A percentile compares a stretch with the other conserved stretches of the same genome.
These are phyloP conservation scores for Cutaneotrichosporon arboriforme DNA, from an alignment of 1,284 basidiomycete species.

Conservation along the genomic window DNA sequence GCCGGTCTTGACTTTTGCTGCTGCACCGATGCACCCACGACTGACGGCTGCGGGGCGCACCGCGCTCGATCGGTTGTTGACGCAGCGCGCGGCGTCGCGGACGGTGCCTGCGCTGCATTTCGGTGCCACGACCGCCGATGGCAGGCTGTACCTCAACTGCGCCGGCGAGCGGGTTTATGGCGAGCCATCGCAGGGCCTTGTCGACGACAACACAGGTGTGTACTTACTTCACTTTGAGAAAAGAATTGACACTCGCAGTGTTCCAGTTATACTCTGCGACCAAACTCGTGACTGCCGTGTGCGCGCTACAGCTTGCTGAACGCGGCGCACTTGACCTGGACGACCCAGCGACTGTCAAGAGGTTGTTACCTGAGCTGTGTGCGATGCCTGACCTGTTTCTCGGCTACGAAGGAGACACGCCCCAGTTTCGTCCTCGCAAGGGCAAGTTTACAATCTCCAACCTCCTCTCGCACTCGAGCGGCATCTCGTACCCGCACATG, in stretches of 20 bases:
- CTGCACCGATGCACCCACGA: constrained; percentile 3
- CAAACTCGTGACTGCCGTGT: constrained; percentile 28
- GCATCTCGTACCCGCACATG: constrained; percentile 12
- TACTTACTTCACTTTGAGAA: neutral
- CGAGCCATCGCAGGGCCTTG: constrained; percentile 19
- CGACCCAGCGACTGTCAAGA: constrained; percentile 19
- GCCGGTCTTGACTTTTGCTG: too few species aligned
- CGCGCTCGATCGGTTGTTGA: constrained; percentile 22
- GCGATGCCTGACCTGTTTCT: constrained; percentile 23
- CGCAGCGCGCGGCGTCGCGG: constrained; percentile 15
- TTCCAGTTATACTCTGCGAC: constrained; percentile 36
- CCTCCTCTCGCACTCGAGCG: constrained; percentile 34
- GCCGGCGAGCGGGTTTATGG: constrained; percentile 28
- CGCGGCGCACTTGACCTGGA: constrained; percentile 19
- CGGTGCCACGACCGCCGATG: constrained; percentile 28
- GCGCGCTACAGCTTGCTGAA: constrained; percentile 14
- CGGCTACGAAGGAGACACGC: constrained; percentile 27
- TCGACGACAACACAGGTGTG: constrained; percentile 32
- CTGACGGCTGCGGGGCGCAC: constrained; percentile 15
- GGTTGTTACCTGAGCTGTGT: constrained; percentile 31
- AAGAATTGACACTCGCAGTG: constrained; percentile 10
- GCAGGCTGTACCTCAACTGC: constrained; percentile 27
- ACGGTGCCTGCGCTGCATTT: constrained; percentile 28
- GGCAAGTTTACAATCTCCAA: constrained; percentile 33
- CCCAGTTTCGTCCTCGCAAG: constrained; percentile 23